Evolutionary conservation across 2,329 filamentous ascomycete species (phyloP), one percentile per base, ranked within the genome.

Genomic region (Hirsutella thompsonii): DNA sequence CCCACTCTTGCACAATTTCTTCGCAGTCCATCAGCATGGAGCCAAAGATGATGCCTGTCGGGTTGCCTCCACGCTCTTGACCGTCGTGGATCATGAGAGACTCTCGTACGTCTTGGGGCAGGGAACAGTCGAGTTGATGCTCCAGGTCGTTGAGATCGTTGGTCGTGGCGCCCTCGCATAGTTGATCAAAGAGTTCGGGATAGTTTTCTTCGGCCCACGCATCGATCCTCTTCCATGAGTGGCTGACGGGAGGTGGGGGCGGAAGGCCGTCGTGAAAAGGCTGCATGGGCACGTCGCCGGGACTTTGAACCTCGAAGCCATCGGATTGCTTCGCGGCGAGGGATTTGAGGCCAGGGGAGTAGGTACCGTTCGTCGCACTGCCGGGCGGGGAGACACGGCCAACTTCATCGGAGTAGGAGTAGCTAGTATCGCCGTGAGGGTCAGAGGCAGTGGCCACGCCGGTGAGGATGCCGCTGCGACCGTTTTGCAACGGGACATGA

Each of bases 141-240:
- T 98, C 92, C 40, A 98, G 69, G 62, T 96, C 92, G 61, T 95
- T 96, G 57, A 98, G 70, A 56, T 98, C 92, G 63, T 98, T 98
- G 55, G 78, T 72, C 5, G 92, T 96, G 57, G 83, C 88, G 23
- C 86, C 88, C 61, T 94, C 89, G 58, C 90, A 84, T 28, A 98
- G 69, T 60, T 98, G 89, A 62, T 98, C 92, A 52, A 72, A 92
- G 23, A 98, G 76, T 63, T 98, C 92, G 44, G 86, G 83, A 61
- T 95, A 98, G 63, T 96, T 86, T 47, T 92, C 85, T 55, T 96
- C 92, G 42, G 85, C 75, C 92, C 92, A 98, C 33, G 74, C 72
- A 59, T 96, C 90, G 56, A 98, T 95, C 61, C 89, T 84, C 58
- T 74, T 80, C 92, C 92, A 98, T 13, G 90, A 94, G 64, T 95